Conservation (phyloP, 2,329 filamentous ascomycete genomes). For the Neobulgaria alba region DNA sequence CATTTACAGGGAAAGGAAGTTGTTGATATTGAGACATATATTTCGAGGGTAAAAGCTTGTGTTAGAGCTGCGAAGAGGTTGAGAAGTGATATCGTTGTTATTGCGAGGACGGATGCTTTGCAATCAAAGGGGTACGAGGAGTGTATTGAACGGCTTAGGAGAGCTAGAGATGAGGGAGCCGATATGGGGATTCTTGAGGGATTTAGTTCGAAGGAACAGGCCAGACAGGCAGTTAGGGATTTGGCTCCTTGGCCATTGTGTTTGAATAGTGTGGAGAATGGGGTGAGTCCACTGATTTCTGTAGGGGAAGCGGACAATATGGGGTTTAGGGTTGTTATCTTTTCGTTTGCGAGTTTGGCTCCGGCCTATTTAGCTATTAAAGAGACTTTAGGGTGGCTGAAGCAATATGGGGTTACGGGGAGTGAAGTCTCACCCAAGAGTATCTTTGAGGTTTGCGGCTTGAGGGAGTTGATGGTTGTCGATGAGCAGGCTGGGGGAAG, state of each 20-base stretch:
- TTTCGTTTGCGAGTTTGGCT: constrained; percentile 41
- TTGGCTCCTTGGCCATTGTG: constrained; percentile 43
- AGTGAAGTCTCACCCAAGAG: constrained; percentile 4
- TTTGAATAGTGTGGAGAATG: constrained; percentile 49
- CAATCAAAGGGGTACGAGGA: constrained; percentile 49
- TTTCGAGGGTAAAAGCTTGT: constrained; percentile 46
- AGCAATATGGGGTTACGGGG: constrained; percentile 26
- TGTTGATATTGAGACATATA: constrained; percentile 34
- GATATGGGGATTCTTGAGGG: constrained; percentile 55
- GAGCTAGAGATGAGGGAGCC: constrained; percentile 45
- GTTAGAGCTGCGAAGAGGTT: constrained; percentile 39
- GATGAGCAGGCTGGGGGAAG: constrained; percentile 7
- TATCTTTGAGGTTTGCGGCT: constrained; percentile 5
- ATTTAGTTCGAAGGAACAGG: constrained; percentile 41
- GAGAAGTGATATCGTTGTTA: constrained; percentile 50
- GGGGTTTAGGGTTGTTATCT: constrained; percentile 52
- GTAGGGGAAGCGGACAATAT: constrained; percentile 43
- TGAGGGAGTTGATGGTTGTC: constrained; percentile 6
- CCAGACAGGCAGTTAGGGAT: constrained; percentile 35
- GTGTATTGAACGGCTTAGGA: constrained; percentile 40
- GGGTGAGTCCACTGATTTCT: constrained; percentile 44
- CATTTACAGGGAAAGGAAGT: constrained; percentile 53
- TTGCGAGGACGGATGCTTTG: constrained; percentile 54
- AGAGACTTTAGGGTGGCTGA: constrained; percentile 32
- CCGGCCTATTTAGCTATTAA: constrained; percentile 38